These are phyloP conservation scores for Ustanciosporium gigantosporum DNA, from an alignment of 1,284 basidiomycete genomes.

Conservation along the genomic window DNA sequence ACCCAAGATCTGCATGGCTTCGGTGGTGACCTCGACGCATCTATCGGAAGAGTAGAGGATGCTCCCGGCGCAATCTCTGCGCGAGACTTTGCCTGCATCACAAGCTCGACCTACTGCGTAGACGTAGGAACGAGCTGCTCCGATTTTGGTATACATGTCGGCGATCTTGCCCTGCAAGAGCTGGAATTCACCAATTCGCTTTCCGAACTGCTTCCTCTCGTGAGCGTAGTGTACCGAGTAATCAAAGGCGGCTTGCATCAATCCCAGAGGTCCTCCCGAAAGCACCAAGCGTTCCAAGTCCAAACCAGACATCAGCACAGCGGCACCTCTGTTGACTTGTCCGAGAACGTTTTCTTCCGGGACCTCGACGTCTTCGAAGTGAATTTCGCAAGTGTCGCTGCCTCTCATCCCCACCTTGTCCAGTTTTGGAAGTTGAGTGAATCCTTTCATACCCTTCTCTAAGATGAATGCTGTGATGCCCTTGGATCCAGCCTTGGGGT, in stretches of 20 bases:
- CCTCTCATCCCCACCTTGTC: slow-evolving; percentile 97
- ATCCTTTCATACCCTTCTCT: slow-evolving; percentile 78
- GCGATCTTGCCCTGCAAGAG: slow-evolving; percentile 82
- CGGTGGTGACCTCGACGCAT: slow-evolving; percentile 43
- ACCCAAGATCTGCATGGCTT: slow-evolving; percentile 51
- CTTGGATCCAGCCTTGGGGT: slow-evolving; percentile 75
- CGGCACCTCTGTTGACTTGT: slow-evolving; percentile 75
- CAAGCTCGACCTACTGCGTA: slow-evolving; percentile 72
- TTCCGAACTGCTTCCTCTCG: slow-evolving; percentile 85
- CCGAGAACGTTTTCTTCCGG: slow-evolving; percentile 83
- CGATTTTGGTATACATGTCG: slow-evolving; percentile 94
- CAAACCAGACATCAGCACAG: slow-evolving; percentile 89
- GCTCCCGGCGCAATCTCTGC: slow-evolving; percentile 64
- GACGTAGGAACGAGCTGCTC: slow-evolving; percentile 84
- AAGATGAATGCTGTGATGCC: slow-evolving; percentile 92
- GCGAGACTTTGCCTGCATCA: slow-evolving; percentile 50
- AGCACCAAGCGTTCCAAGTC: slow-evolving; percentile 90
- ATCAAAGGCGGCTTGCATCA: slow-evolving; percentile 94
- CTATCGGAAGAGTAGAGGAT: slow-evolving; percentile 48
- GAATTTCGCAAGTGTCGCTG: slow-evolving; percentile 88
- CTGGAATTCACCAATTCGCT: slow-evolving; percentile 87
- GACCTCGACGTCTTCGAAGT: slow-evolving; percentile 87
- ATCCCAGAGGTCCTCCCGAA: slow-evolving; percentile 76
- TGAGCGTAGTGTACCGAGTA: slow-evolving; percentile 85
- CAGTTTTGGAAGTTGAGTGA: slow-evolving; percentile 84